A percentile compares a stretch with the other conserved stretches of the same genome.
Evolutionary conservation across 2,329 filamentous ascomycete species (phyloP).

Genomic region (Ceratocystis colombiana): DNA sequence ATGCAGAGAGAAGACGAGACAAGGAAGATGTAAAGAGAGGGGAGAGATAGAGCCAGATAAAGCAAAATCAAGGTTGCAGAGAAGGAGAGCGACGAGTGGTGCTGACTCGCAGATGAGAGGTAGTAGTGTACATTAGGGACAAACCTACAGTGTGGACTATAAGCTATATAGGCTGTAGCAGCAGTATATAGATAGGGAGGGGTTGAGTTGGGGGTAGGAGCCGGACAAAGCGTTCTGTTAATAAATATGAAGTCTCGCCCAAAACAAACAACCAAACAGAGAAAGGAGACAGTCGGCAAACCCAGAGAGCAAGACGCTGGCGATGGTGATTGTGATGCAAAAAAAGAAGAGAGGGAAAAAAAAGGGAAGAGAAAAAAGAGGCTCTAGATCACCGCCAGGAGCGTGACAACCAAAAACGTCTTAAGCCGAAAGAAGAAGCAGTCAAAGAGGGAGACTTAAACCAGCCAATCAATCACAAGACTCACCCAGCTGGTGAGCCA

Average conservation of each 20-base stretch:
- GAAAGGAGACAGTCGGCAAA: neutral
- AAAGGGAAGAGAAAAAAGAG: neutral
- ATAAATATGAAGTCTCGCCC: neutral
- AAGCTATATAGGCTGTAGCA: neutral
- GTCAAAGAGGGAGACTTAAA: neutral
- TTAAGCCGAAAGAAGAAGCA: neutral
- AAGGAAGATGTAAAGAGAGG: neutral
- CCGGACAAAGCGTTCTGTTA: neutral
- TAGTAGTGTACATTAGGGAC: neutral
- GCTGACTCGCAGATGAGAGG: neutral
- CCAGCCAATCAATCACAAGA: conserved; percentile 9
- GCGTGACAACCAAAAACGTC: neutral
- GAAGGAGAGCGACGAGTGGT: neutral
- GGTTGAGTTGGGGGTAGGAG: neutral
- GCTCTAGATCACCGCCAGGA: neutral
- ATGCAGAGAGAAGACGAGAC: conserved; percentile 2
- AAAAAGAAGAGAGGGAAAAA: neutral
- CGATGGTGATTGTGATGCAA: neutral
- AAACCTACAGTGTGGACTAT: neutral
- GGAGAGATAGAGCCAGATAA: neutral
- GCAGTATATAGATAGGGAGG: neutral
- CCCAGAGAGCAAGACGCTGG: neutral
- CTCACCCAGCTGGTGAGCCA: neutral
- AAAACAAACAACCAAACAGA: neutral
- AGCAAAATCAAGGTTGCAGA: neutral